Evolutionary conservation across 352 stramenopile species (phyloP), one percentile per base, ranked within the genome.

Genomic region (Phytopythium oedochilum): DNA sequence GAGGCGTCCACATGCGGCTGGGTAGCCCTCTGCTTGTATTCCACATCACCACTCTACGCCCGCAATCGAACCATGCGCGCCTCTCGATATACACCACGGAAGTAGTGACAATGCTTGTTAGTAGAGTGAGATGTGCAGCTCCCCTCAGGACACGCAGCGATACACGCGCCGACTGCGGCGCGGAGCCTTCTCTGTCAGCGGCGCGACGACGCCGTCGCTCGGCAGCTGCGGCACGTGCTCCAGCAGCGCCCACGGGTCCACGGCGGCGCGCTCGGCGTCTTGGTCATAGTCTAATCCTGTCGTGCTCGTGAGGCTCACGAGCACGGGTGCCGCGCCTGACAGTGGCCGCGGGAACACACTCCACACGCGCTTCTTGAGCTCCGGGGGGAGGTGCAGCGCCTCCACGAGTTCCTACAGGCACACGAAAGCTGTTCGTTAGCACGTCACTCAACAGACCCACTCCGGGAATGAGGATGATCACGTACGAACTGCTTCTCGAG

Each of bases 181-280:
- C n/a, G 73, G 55, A 9, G 78, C 70, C 59, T 78, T 76, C 17
- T 68, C 59, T 26, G 63, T 53, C 2, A 83, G 45, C 8, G 56
- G 52, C 46, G 68, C 47, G 29, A 85, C 71, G 11, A 92, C 58
- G 35, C 59, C 54, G 29, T 92, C 78, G 43, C 85, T 94, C 28
- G 85, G 81, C 5, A 92, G 64, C 39, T 88, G 64, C 2, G 81
- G 69, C 5, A 89, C 67, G 51, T 88, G 73, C 59, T 92, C 83
- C 7, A 94, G 54, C 36, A 92, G 55, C 2, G 74, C 83, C 85
- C 85, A 94, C 22, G 85, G 80, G 46, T 94, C 85, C 28, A 92
- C 64, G 15, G 74, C 62, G 11, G 63, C 64, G n/a, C 75, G 60
- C 38, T 72, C 58, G 2, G 49, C 47, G 39, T 49, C 29, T 17